Evolutionary conservation across 768 basidiomycete genomes (phyloP), one percentile per base, ranked within the genome.

Genomic region (Pisolithus orientalis): DNA sequence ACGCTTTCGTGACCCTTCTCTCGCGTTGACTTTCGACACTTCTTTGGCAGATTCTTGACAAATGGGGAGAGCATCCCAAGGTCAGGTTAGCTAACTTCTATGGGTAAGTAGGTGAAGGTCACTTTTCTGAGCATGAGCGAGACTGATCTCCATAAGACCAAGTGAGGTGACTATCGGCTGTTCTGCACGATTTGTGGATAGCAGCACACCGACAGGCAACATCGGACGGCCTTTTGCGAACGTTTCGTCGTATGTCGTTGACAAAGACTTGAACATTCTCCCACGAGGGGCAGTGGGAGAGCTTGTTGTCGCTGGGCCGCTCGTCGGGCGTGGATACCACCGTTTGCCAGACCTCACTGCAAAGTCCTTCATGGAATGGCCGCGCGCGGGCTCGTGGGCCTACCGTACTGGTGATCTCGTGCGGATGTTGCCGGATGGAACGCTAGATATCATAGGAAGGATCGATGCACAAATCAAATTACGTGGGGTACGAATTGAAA

Each of bases 111-210:
- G 24, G 9, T 31, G 13, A 34, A 25, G 25, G 8, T 28, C 42
- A 11, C 39, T 38, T 28, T 25, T 42, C 27, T 4, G 28, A 21
- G 27, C 46, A 38, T 25, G 24, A 40, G 17, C 32, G 32, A 40
- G 10, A 43, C 16, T 32, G 38, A 32, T 28, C 13, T 28, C 50
- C 40, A 25, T 45, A 44, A 72, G 70, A 1, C 78, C 78, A 16
- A 79, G 72, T 48, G 78, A 79, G 59, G 77, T 70, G 21, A 78
- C 78, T 7, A 79, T 79, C 54, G 78, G 78, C 9, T 79, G 78
- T 57, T 75, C 73, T 49, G 72, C 73, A 3, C 65, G 77, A 38
- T 67, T 66, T 39, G 73, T 79, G 73, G 66, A 72, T 47, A 55
- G 61, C 34, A 63, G 57, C 21, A 75, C 68, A 16, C 72, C 71